These are phyloP conservation scores for Monilinia laxa DNA, from an alignment of 2,329 filamentous ascomycete genomes.

Conservation along the genomic window DNA sequence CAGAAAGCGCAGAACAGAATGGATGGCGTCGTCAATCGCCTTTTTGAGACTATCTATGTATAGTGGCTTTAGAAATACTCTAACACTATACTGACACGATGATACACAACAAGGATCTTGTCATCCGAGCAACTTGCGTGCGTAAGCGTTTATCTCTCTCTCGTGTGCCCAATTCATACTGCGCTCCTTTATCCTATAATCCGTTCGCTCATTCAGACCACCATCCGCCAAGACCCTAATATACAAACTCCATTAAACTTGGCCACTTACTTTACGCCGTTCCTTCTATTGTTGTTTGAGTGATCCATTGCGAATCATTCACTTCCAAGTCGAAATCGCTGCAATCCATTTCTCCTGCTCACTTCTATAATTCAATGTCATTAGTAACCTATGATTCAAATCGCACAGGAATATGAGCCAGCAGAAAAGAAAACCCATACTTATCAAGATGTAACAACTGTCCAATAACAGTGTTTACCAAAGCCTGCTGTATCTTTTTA, in stretches of 20 bases:
- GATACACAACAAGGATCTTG: not conserved
- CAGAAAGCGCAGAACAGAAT: not conserved
- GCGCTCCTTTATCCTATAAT: not conserved
- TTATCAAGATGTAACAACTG: conserved; percentile 76
- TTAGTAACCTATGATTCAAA: not conserved
- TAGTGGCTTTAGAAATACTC: not conserved
- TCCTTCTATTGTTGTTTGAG: too few relatives aligned
- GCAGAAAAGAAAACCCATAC: conserved; percentile 48
- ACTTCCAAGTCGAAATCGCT: conserved; percentile 52
- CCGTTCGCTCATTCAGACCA: not conserved
- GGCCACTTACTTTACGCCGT: not conserved
- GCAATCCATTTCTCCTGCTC: conserved; percentile 88
- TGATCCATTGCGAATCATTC: not conserved
- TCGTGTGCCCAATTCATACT: not conserved
- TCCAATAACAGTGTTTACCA: conserved; percentile 70
- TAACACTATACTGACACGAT: not conserved
- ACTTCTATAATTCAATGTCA: conserved; percentile 45
- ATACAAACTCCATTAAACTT: not conserved
- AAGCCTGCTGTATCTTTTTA: conserved; percentile 69
- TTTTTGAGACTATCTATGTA: not conserved
- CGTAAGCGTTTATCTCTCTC: not conserved
- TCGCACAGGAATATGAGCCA: not conserved
- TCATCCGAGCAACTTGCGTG: not conserved
- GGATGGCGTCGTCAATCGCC: not conserved
- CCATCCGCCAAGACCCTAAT: not conserved